Percentiles rank a stretch among this genome's conserved stretches.
Evolutionary conservation across 164 flowering plant species (phyloP).

Genomic region (Aristolochia fimbriata): DNA sequence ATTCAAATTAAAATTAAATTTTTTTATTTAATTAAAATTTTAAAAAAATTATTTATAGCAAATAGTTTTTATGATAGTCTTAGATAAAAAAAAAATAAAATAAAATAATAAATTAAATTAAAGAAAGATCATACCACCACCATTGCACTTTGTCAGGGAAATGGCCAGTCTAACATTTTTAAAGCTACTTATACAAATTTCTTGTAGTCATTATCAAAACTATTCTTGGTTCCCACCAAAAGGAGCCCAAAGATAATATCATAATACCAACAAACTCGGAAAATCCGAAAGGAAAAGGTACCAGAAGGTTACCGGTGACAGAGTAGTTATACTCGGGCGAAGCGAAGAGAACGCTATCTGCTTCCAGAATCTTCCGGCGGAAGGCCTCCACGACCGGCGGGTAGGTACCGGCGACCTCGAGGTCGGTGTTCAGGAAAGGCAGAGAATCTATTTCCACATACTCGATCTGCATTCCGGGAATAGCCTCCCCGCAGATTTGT

Average conservation of each 20-base stretch:
- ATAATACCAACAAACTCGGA: neutral
- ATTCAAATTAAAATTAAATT: no score
- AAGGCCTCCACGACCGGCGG: constrained; percentile 43
- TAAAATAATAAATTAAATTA: no score
- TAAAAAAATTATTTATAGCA: no score
- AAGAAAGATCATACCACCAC: no score
- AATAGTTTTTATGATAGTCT: no score
- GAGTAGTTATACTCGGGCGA: constrained; percentile 51
- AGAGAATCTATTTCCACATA: constrained; percentile 28
- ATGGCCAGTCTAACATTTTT: no score
- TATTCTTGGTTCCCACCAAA: no score
- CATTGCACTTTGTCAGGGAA: no score
- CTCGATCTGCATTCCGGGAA: constrained; percentile 30
- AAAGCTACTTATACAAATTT: no score
- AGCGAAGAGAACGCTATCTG: constrained; percentile 46
- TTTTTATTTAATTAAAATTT: no score
- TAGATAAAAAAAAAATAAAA: no score
- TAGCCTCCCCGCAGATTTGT: constrained; percentile 18
- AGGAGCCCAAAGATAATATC: neutral
- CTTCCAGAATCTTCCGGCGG: constrained; percentile 29
- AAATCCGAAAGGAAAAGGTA: neutral
- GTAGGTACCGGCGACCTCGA: constrained; percentile 29
- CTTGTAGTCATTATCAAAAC: no score
- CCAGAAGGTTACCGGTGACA: constrained; percentile 20
- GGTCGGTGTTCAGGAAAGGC: constrained; percentile 45